A percentile compares a stretch with the other conserved stretches of the same genome.
These are phyloP conservation scores for Paecilomyces sp. DNA, from an alignment of 2,329 filamentous ascomycete genomes.

Conservation along the genomic window DNA sequence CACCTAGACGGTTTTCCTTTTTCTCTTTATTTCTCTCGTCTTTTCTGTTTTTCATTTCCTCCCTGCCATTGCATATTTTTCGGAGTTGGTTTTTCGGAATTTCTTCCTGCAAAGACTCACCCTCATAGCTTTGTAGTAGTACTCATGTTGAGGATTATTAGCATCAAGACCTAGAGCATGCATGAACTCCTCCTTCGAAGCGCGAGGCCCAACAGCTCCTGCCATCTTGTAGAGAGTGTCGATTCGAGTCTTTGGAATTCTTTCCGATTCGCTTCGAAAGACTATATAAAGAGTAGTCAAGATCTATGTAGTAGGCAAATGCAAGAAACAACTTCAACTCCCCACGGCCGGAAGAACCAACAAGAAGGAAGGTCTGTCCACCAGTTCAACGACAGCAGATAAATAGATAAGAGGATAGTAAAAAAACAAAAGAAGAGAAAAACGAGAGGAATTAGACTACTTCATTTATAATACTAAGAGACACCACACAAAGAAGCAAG, in stretches of 20 bases:
- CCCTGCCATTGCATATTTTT: neutral
- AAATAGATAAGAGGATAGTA: neutral
- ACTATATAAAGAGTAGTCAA: neutral
- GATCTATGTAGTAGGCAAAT: neutral
- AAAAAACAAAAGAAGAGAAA: neutral
- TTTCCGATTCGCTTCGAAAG: neutral
- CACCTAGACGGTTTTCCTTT: neutral
- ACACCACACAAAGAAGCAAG: neutral
- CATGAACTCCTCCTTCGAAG: slow-evolving; percentile 42
- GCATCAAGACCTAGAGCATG: slow-evolving; percentile 34
- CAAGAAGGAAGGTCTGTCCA: neutral
- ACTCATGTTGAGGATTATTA: slow-evolving; percentile 36
- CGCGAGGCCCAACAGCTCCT: slow-evolving; percentile 32
- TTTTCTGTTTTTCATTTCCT: neutral
- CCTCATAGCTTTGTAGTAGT: slow-evolving; percentile 38
- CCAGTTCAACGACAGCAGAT: too few species aligned
- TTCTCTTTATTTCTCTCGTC: neutral
- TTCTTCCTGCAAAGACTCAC: slow-evolving; percentile 18
- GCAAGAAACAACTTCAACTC: neutral
- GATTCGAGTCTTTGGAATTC: neutral
- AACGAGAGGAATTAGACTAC: neutral
- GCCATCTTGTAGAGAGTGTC: slow-evolving; percentile 13
- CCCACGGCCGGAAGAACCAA: neutral
- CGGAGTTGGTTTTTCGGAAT: neutral
- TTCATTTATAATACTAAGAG: neutral